Percentiles rank a stretch among this genome's conserved stretches.
Conservation (phyloP, 2,329 filamentous ascomycete genomes). For the Sporothrix humicola region DNA sequence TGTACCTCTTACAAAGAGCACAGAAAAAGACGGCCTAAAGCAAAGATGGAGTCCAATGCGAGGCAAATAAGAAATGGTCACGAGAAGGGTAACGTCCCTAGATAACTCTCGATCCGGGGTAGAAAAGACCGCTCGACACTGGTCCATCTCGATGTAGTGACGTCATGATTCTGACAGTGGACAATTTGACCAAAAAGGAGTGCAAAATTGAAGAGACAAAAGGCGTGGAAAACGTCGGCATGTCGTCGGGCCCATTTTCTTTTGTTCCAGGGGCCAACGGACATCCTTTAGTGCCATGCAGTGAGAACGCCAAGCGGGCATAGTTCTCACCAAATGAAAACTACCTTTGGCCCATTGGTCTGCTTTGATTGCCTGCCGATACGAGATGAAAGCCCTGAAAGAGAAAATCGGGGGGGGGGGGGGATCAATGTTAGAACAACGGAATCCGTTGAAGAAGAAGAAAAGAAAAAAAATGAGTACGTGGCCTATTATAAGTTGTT, state of each 20-base stretch:
- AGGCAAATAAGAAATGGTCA: not conserved
- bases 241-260: not conserved
- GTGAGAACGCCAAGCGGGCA: not conserved
- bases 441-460: too few relatives aligned
- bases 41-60: not conserved
- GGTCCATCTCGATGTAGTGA: not conserved
- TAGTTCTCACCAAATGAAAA: not conserved
- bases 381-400: not conserved
- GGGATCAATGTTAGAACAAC: not conserved
- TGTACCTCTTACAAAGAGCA: not conserved
- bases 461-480: too few relatives aligned
- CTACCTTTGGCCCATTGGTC: not conserved
- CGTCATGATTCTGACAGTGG: not conserved
- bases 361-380: not conserved
- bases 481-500: too few relatives aligned
- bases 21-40: not conserved
- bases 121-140: not conserved
- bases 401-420: not conserved
- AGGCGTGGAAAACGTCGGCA: not conserved
- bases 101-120: not conserved
- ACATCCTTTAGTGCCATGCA: not conserved
- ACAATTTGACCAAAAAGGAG: not conserved
- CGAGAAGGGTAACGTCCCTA: not conserved
- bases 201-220: not conserved
- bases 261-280: not conserved